These are phyloP conservation scores for Phytophthora tentaculata DNA, from an alignment of 352 stramenopile genomes.

Conservation along the genomic window DNA sequence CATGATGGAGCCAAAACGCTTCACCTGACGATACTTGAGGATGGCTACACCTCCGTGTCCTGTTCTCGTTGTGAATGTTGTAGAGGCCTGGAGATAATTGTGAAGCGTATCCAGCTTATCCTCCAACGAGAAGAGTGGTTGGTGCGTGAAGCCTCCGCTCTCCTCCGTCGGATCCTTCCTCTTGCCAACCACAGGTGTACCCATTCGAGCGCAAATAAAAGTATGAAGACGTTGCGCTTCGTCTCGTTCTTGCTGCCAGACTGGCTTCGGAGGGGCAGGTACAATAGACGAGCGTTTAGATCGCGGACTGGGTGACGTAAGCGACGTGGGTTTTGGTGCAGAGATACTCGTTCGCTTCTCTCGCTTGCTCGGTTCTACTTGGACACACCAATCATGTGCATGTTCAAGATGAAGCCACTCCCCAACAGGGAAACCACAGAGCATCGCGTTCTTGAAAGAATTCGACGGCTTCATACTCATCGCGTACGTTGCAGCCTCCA, in stretches of 20 bases:
- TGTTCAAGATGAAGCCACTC: constrained; percentile 64
- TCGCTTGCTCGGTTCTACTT: constrained; percentile 55
- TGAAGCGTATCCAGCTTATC: constrained; percentile 72
- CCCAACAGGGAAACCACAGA: constrained; percentile 59
- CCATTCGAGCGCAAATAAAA: constrained; percentile 74
- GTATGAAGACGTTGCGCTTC: constrained; percentile 61
- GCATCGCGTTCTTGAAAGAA: constrained; percentile 53
- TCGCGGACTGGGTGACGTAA: constrained; percentile 1
- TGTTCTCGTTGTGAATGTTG: constrained; percentile 12
- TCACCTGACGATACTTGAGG: constrained; percentile 71
- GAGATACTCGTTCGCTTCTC: constrained; percentile 52
- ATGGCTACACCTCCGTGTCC: constrained; percentile 37
- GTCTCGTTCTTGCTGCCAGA: constrained; percentile 59
- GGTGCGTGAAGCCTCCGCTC: constrained; percentile 54
- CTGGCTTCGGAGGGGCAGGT: constrained; percentile 2
- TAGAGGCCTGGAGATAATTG: constrained; percentile 57
- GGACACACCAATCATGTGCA: constrained; percentile 70
- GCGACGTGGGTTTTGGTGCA: neutral
- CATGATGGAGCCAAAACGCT: constrained; percentile 73
- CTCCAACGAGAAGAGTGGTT: constrained; percentile 49
- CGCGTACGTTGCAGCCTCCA: constrained; percentile 53
- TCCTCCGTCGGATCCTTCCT: constrained; percentile 43
- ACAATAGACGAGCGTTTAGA: constrained; percentile 6
- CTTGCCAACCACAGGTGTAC: constrained; percentile 24
- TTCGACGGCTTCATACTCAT: constrained; percentile 40